These are phyloP conservation scores for Medicago ruthenica DNA, from an alignment of 306 rosid genomes.

Conservation along the genomic window DNA sequence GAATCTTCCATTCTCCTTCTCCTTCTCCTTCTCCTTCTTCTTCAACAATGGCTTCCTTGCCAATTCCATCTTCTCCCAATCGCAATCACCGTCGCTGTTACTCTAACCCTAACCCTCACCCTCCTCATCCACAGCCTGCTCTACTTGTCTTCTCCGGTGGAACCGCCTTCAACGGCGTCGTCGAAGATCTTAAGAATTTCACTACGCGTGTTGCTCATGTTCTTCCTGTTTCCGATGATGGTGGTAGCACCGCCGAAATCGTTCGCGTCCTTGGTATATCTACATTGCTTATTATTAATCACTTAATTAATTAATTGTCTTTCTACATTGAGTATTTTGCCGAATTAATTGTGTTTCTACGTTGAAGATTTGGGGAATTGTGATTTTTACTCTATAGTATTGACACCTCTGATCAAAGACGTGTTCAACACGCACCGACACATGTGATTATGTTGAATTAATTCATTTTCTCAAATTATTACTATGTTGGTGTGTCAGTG, in stretches of 20 bases:
- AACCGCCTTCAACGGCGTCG: slow-evolving; percentile 92
- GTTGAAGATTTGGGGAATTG: no score
- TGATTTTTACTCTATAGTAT: no score
- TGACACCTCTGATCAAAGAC: no score
- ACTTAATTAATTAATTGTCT: not conserved
- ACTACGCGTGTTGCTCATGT: slow-evolving; percentile 95
- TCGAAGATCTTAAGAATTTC: slow-evolving; percentile 76
- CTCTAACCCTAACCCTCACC: slow-evolving; percentile 52
- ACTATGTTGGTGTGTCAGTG: no score
- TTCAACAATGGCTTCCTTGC: slow-evolving; percentile 60
- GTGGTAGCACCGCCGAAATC: slow-evolving; percentile 96
- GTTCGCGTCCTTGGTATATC: slow-evolving; percentile 84
- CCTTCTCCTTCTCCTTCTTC: slow-evolving; percentile 51
- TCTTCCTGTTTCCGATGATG: slow-evolving; percentile 96
- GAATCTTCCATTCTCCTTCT: slow-evolving; percentile 65
- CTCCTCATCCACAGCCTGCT: slow-evolving; percentile 54
- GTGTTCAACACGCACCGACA: no score
- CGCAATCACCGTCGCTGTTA: slow-evolving; percentile 50
- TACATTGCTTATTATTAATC: not conserved
- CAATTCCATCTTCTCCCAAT: slow-evolving; percentile 48
- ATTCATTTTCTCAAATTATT: no score
- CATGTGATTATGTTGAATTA: no score
- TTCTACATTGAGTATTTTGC: no score
- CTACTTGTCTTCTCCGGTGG: slow-evolving; percentile 95
- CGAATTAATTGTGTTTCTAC: no score